A percentile compares a stretch with the other conserved stretches of the same genome.
Conservation (phyloP, 306 rosid genomes). For the Pterocarpus macrocarpus region DNA sequence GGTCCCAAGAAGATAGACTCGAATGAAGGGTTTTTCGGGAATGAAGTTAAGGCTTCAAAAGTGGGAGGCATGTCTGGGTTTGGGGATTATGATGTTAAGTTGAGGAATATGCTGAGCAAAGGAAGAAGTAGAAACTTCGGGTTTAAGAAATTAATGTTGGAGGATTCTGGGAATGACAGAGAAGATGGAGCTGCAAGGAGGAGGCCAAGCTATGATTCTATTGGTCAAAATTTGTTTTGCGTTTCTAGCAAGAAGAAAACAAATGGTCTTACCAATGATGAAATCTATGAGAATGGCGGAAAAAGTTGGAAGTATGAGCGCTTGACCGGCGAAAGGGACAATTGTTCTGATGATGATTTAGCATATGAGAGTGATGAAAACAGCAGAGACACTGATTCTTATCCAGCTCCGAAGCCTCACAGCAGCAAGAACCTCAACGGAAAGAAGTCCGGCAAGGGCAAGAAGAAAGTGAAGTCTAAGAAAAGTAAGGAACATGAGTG, state of each 20-base stretch:
- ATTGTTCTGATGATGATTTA: constrained; percentile 52
- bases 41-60: constrained; percentile 55
- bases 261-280: constrained; percentile 38
- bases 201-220: constrained; percentile 53
- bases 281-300: constrained; percentile 27
- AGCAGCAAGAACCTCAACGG: constrained; percentile 45
- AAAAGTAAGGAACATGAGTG: constrained; percentile 83
- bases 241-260: constrained; percentile 43
- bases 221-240: constrained; percentile 46
- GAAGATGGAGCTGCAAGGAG: constrained; percentile 56
- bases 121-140: constrained; percentile 42
- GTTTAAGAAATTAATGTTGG: constrained; percentile 50
- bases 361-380: constrained; percentile 73
- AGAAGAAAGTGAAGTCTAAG: constrained; percentile 62
- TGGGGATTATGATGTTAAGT: constrained; percentile 52
- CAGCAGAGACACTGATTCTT: constrained; percentile 61
- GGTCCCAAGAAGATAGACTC: constrained; percentile 64
- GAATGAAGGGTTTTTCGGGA: constrained; percentile 54
- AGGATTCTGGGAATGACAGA: constrained; percentile 46
- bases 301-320: constrained; percentile 51
- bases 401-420: constrained; percentile 51
- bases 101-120: constrained; percentile 30
- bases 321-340: constrained; percentile 53
- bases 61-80: not conserved
- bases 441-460: constrained; percentile 41